Conservation (phyloP, 345 rosid genomes). For the Clausena lansium region DNA sequence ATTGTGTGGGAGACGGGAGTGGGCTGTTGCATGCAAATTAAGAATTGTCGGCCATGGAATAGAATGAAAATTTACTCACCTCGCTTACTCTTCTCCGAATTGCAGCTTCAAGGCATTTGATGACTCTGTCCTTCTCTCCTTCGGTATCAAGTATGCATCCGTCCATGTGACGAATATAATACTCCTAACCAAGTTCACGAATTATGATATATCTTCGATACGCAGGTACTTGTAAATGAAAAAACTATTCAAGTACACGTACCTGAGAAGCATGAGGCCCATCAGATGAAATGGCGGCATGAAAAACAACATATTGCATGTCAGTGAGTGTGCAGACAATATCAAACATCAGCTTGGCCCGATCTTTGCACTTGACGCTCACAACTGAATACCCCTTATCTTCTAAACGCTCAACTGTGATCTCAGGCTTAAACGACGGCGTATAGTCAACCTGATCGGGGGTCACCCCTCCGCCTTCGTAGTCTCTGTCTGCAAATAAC, state of each 20-base stretch:
- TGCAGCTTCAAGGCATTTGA: slow-evolving; percentile 92
- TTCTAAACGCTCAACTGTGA: slow-evolving; percentile 63
- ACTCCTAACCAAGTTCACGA: slow-evolving; percentile 44
- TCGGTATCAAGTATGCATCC: slow-evolving; percentile 84
- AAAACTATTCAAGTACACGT: no score
- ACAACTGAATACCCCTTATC: slow-evolving; percentile 89
- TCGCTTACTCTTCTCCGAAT: slow-evolving; percentile 82
- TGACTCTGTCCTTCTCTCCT: slow-evolving; percentile 83
- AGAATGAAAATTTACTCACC: slow-evolving; percentile 36
- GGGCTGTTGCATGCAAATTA: no score
- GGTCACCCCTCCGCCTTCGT: slow-evolving; percentile 52
- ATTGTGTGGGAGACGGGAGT: no score
- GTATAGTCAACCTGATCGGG: slow-evolving; percentile 36
- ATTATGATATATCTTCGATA: no score
- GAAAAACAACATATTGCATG: slow-evolving; percentile 95
- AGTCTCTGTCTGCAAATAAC: slow-evolving; percentile 92
- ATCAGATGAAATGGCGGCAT: slow-evolving; percentile 69
- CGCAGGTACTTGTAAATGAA: no score
- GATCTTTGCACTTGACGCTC: slow-evolving; percentile 69
- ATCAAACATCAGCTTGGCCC: slow-evolving; percentile 87
- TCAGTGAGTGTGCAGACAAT: slow-evolving; percentile 96
- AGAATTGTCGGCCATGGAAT: no score
- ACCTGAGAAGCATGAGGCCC: slow-evolving; percentile 86
- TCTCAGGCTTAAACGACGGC: slow-evolving; percentile 43
- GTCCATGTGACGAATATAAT: slow-evolving; percentile 84